A percentile compares a stretch with the other conserved stretches of the same genome.
Conservation (phyloP, 164 flowering plant genomes). For the Vitis cinerea region DNA sequence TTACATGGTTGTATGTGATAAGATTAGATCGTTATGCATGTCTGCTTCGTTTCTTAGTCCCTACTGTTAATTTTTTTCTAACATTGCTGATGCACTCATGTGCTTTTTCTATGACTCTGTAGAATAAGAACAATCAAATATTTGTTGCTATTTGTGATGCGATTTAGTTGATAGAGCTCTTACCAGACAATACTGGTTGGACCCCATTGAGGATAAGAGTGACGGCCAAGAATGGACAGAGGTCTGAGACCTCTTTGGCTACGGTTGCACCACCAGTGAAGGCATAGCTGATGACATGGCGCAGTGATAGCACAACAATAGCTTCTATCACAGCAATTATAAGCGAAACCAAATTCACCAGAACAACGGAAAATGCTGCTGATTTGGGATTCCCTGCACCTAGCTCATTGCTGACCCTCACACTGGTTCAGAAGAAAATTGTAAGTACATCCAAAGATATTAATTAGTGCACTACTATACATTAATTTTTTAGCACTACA, state of each 20-base stretch:
- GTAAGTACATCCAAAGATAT: no score
- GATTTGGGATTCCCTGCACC: conserved; percentile 63
- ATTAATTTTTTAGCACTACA: no score
- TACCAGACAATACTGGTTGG: conserved; percentile 70
- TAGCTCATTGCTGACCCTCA: conserved; percentile 62
- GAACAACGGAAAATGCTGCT: conserved; percentile 47
- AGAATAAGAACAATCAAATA: no score
- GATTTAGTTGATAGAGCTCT: neutral
- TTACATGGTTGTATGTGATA: no score
- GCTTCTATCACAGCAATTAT: conserved; percentile 43
- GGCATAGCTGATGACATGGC: conserved; percentile 59
- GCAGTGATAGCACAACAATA: conserved; percentile 29
- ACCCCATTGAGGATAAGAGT: conserved; percentile 54
- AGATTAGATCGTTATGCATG: no score
- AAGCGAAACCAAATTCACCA: conserved; percentile 40
- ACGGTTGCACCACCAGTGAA: conserved; percentile 56
- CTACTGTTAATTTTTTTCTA: no score
- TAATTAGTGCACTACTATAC: no score
- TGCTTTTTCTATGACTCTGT: no score
- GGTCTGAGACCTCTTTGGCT: conserved; percentile 54
- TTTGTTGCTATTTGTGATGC: no score
- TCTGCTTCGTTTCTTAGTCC: no score
- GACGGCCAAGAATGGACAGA: conserved; percentile 50
- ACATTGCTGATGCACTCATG: no score
- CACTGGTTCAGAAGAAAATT: conserved; percentile 25